These are phyloP conservation scores for Mycosphaerella sp. DNA, from an alignment of 2,329 filamentous ascomycete genomes.

Conservation along the genomic window DNA sequence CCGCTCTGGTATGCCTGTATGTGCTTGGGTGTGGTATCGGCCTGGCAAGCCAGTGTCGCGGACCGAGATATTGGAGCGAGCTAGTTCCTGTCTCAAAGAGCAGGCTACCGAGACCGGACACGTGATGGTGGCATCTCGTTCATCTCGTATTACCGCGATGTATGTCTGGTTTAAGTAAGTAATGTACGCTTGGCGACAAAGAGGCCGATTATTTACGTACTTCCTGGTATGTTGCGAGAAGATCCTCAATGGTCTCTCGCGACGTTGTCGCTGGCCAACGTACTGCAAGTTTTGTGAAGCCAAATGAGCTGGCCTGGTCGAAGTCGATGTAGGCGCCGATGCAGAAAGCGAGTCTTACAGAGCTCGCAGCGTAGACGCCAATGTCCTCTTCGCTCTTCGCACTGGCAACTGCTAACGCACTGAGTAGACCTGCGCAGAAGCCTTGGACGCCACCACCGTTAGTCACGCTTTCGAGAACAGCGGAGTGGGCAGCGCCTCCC, in stretches of 20 bases:
- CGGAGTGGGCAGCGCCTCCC: not conserved
- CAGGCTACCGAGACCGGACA: not conserved
- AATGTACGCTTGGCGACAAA: not conserved
- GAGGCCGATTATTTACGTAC: not conserved
- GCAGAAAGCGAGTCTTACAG: slow-evolving; percentile 66
- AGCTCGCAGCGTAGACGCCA: slow-evolving; percentile 42
- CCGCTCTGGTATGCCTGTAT: not conserved
- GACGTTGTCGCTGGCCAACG: not conserved
- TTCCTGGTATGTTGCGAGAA: not conserved
- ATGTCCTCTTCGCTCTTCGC: slow-evolving; percentile 61
- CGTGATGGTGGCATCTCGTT: slow-evolving; percentile 6
- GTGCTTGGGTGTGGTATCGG: slow-evolving; percentile 2
- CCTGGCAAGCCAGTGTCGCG: slow-evolving; percentile 1
- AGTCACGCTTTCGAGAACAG: not conserved
- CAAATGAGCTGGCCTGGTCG: slow-evolving; percentile 1
- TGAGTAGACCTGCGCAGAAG: slow-evolving; percentile 12
- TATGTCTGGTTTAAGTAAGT: not conserved
- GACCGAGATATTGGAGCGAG: not conserved
- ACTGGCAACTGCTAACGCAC: slow-evolving; percentile 7
- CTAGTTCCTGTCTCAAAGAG: not conserved
- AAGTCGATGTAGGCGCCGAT: slow-evolving; percentile 64
- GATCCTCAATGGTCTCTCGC: not conserved
- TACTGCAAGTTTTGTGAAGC: slow-evolving; percentile 1
- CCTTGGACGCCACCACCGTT: slow-evolving; percentile 10
- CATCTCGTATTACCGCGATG: not conserved